Evolutionary conservation across 305 asterid species (phyloP).

Genomic region (Withania somnifera): DNA sequence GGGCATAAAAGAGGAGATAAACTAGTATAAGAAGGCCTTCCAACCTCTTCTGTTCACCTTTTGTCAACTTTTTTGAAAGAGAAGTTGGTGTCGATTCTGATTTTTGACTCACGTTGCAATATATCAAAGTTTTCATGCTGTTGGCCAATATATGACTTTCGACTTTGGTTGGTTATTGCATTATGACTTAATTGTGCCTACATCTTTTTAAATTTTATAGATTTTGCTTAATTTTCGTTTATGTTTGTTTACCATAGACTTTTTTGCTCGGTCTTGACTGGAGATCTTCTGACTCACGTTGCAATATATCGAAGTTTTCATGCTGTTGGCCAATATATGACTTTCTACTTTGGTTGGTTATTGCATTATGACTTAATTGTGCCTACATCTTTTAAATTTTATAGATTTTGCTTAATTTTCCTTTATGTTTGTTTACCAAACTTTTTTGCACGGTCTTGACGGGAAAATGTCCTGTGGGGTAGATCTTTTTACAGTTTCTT

Average conservation of each 20-base stretch:
- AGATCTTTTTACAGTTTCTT: slow-evolving; percentile 9
- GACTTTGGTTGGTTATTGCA: not conserved
- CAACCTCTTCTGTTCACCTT: not conserved
- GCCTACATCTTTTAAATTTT: not conserved
- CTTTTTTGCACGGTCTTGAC: no score
- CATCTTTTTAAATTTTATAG: not conserved
- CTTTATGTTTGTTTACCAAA: not conserved
- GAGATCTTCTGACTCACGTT: not conserved
- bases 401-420: not conserved
- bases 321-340: not conserved
- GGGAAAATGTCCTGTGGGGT: no score
- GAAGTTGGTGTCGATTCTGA: not conserved
- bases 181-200: not conserved
- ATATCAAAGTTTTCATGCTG: not conserved
- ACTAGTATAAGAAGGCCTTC: not conserved
- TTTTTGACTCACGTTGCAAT: not conserved
- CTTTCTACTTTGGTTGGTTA: not conserved
- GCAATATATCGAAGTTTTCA: not conserved
- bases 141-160: not conserved
- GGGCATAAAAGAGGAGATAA: not conserved
- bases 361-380: not conserved
- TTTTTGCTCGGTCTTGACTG: no score
- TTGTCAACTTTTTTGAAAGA: not conserved
- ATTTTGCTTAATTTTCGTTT: not conserved
- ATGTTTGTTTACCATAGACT: not conserved